These are phyloP conservation scores for Cylindrodendrum hubeiense DNA, from an alignment of 2,329 filamentous ascomycete species.

Conservation along the genomic window DNA sequence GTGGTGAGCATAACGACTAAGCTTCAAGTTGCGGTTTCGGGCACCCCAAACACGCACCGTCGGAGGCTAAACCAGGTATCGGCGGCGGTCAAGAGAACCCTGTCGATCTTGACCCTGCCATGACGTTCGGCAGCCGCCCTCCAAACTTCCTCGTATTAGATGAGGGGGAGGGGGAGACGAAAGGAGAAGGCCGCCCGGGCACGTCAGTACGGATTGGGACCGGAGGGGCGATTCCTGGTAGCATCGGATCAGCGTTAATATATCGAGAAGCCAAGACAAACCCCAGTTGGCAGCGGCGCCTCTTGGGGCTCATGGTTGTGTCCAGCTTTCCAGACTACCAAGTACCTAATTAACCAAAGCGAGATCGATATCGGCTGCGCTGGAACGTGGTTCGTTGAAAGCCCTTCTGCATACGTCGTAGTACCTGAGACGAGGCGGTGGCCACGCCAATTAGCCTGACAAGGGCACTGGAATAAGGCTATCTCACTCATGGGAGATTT, in stretches of 20 bases:
- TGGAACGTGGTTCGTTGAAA: too few relatives aligned
- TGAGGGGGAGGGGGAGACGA: neutral
- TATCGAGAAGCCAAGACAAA: neutral
- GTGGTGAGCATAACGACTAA: neutral
- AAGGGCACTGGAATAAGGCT: neutral
- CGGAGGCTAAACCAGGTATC: conserved; percentile 1
- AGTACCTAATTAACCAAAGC: too few relatives aligned
- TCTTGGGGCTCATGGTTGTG: neutral
- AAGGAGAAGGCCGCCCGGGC: neutral
- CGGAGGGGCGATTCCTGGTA: neutral
- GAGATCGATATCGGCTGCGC: too few relatives aligned
- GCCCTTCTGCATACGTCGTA: neutral
- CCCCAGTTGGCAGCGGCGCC: neutral
- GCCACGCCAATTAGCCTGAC: neutral
- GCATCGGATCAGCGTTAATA: neutral
- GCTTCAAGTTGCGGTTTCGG: neutral
- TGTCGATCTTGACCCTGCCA: neutral
- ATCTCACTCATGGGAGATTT: neutral
- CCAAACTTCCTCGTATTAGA: neutral
- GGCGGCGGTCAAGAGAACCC: neutral
- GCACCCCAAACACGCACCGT: neutral
- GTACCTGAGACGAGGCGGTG: neutral
- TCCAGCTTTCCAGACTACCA: too few relatives aligned
- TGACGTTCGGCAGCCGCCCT: neutral
- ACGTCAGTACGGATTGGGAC: neutral